Evolutionary conservation across 2,329 filamentous ascomycete genomes (phyloP).

Genomic region (Cytospora piceae): DNA sequence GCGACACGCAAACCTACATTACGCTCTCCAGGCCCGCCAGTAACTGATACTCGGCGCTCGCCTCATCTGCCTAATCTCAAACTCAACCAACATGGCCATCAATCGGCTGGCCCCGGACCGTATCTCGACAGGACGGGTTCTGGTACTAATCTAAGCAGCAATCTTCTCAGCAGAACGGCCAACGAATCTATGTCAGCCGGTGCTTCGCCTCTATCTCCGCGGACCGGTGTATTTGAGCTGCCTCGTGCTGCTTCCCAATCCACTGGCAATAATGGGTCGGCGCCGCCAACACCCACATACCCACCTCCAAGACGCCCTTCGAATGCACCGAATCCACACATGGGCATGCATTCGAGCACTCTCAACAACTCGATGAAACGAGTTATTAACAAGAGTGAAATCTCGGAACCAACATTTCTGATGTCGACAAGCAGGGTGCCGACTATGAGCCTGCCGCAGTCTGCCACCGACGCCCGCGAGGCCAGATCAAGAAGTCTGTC

Average conservation of each 20-base stretch:
- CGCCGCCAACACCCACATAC: conserved; percentile 37
- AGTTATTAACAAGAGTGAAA: conserved; percentile 50
- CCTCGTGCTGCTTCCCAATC: conserved; percentile 40
- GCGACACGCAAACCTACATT: conserved; percentile 39
- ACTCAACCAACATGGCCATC: conserved; percentile 38
- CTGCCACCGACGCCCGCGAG: conserved; percentile 31
- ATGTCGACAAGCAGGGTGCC: conserved; percentile 51
- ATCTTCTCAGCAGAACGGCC: conserved; percentile 38
- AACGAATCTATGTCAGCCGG: conserved; percentile 44
- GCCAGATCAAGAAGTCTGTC: conserved; percentile 43
- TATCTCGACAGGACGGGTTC: conserved; percentile 37
- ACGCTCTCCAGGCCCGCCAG: conserved; percentile 53
- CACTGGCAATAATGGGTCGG: conserved; percentile 39
- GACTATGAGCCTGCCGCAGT: conserved; percentile 45
- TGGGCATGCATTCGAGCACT: conserved; percentile 36
- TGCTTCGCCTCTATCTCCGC: conserved; percentile 51
- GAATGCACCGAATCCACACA: conserved; percentile 38
- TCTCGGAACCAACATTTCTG: conserved; percentile 55
- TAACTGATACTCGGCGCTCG: conserved; percentile 52
- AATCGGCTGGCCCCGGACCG: conserved; percentile 34
- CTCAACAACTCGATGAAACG: conserved; percentile 47
- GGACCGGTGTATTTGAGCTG: conserved; percentile 34
- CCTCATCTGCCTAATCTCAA: conserved; percentile 52
- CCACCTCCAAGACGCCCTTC: conserved; percentile 42
- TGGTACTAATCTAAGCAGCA: conserved; percentile 40